Evolutionary conservation across 1,284 basidiomycete genomes (phyloP), one percentile per base, ranked within the genome.

Genomic region (Amylostereum chailletii): DNA sequence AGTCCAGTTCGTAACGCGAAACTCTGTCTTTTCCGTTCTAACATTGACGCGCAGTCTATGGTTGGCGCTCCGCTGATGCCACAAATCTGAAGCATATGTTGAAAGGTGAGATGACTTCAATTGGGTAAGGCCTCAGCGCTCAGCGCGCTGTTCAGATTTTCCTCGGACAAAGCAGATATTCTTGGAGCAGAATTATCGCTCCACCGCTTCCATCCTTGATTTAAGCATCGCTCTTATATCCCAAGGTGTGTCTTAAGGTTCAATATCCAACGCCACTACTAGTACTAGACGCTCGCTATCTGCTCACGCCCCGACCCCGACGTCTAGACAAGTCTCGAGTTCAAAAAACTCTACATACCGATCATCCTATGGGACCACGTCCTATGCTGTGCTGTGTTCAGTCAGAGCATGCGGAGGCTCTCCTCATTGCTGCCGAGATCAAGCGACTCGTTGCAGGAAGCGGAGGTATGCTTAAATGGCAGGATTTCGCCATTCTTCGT

Each of bases 181-280:
- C 31, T 70, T 95, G 1, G 91, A 95, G 61, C 77, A 93, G 60
- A 95, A 93, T 62, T 96, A 94, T 63, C 81, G 93, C 3, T 92
- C 89, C 0, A 93, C 91, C 0, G 83, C 76, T 0, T 71, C 83
- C 0, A 94, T 96, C 51, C 67, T 96, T 3, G 74, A 77, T 3
- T 76, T 84, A 0, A 87, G 89, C 36, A 65, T 90, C 29, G 84
- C 87, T 0, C 83, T 96, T 46, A 83, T 96, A 9, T 72, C 83
- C 0, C 86, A 94, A 77, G 91, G 90, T 84, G 53, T 41, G 60
- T 53, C 33, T 6, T 39, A 38, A 11, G 19, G 10, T 45, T 53
- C 36, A 3, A 31, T 40, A 31, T 39, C 32, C 31, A 19, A 19
- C 40, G 31, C 34, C 9, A 19, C 5, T 31, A 2, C 8, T 37